Evolutionary conservation across 306 rosid species (phyloP).

Genomic region (Phaseolus lunatus): DNA sequence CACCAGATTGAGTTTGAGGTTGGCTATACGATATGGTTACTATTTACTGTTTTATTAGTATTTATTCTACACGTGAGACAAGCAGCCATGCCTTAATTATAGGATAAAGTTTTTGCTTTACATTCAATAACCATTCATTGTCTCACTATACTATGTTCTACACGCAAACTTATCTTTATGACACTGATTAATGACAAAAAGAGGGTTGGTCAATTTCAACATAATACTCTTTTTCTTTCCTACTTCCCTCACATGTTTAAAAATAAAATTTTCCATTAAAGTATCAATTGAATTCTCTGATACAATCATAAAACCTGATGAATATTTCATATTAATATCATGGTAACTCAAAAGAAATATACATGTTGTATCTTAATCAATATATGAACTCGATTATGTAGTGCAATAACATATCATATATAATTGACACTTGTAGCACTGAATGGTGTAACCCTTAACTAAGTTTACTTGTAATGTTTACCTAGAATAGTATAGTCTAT

Average conservation of each 20-base stretch:
- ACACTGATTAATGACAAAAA: neutral
- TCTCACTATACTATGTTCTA: slow-evolving; percentile 30
- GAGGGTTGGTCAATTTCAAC: neutral
- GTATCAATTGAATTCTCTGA: too few species aligned
- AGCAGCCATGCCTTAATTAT: slow-evolving; percentile 29
- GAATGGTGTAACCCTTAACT: neutral
- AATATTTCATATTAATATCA: too few species aligned
- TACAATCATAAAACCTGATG: too few species aligned
- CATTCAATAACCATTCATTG: slow-evolving; percentile 42
- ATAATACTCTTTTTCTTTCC: slow-evolving; percentile 13
- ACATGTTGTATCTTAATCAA: too few species aligned
- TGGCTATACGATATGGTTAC: slow-evolving; percentile 31
- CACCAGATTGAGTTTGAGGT: slow-evolving; percentile 35
- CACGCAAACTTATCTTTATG: slow-evolving; percentile 48
- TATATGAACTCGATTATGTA: neutral
- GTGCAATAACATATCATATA: neutral
- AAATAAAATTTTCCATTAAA: too few species aligned
- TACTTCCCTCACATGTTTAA: too few species aligned
- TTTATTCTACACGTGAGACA: slow-evolving; percentile 34
- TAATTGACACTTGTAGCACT: neutral
- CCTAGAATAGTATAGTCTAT: neutral
- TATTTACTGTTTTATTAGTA: neutral
- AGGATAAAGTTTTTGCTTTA: slow-evolving; percentile 24
- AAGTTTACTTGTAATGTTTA: neutral
- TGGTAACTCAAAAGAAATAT: too few species aligned